phyloP scores from a whole-genome alignment of 768 basidiomycete species.

The Podaxis pistillaris region DNA sequence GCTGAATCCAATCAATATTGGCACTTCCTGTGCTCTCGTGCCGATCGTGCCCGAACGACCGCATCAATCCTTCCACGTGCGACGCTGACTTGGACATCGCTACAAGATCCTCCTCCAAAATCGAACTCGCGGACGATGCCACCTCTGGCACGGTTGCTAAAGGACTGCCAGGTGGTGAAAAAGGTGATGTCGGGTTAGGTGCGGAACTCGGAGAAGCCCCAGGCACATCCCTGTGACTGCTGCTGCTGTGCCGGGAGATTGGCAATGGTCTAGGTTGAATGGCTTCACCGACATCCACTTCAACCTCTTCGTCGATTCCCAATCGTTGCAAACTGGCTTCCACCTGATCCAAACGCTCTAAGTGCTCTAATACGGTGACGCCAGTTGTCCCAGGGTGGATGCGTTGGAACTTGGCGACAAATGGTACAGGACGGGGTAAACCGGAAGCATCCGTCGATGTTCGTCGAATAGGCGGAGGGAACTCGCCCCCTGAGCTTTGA shows the following conservation, averaged over 20 bases:
- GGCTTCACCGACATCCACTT: slow-evolving; percentile 65
- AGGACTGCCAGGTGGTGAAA: slow-evolving; percentile 61
- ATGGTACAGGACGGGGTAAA: slow-evolving; percentile 72
- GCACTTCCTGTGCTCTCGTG: slow-evolving; percentile 6
- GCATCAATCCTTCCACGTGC: slow-evolving; percentile 50
- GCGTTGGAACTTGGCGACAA: slow-evolving; percentile 79
- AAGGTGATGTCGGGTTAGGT: slow-evolving; percentile 34
- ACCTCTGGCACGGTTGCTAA: slow-evolving; percentile 58
- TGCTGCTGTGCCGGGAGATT: slow-evolving; percentile 16
- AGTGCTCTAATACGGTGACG: slow-evolving; percentile 79
- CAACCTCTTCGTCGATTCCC: slow-evolving; percentile 54
- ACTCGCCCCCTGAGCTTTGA: slow-evolving; percentile 64
- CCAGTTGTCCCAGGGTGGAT: slow-evolving; percentile 87
- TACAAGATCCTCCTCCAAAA: slow-evolving; percentile 69
- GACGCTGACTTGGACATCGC: slow-evolving; percentile 77
- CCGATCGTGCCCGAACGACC: slow-evolving; percentile 5
- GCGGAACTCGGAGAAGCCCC: slow-evolving; percentile 13
- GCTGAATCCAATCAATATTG: slow-evolving; percentile 47
- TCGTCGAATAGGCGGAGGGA: slow-evolving; percentile 70
- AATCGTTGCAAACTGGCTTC: slow-evolving; percentile 77
- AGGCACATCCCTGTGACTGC: slow-evolving; percentile 9
- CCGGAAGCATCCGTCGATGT: slow-evolving; percentile 64
- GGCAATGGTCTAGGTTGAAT: slow-evolving; percentile 27
- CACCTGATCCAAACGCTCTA: slow-evolving; percentile 81
- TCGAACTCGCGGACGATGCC: slow-evolving; percentile 49